Conservation (phyloP, 2,329 filamentous ascomycete genomes). For the Colletotrichum falcatum region DNA sequence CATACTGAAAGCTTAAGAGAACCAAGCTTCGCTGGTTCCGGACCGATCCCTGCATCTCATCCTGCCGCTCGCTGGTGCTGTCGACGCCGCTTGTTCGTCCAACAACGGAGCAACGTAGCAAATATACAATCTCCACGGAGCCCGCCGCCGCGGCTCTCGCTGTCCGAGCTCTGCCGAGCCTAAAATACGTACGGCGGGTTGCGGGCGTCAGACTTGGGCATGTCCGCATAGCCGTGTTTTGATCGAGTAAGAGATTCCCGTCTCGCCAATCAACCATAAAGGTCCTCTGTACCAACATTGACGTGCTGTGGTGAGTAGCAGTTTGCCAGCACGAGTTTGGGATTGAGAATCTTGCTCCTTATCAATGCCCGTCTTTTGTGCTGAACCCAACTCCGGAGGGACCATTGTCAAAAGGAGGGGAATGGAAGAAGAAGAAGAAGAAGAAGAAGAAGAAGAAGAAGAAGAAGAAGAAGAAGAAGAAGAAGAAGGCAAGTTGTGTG, state of each 20-base stretch:
- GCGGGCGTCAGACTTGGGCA: no score
- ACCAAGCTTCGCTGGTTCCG: conserved; percentile 35
- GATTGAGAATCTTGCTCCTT: background rate
- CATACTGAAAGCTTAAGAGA: background rate
- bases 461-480: background rate
- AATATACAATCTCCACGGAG: conserved; percentile 33
- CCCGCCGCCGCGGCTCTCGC: background rate
- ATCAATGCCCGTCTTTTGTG: background rate
- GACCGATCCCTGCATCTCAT: conserved; percentile 25
- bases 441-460: background rate
- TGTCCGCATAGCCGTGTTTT: conserved; percentile 7
- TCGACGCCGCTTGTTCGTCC: conserved; percentile 1
- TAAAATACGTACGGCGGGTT: no score
- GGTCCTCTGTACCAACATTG: background rate
- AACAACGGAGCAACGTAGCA: conserved; percentile 29
- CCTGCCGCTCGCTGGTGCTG: conserved; percentile 1
- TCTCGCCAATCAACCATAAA: conserved; percentile 13
- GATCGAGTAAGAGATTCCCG: conserved; percentile 29
- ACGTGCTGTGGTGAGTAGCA: background rate
- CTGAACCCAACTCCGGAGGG: background rate
- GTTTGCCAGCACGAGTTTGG: background rate
- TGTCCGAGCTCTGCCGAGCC: no score
- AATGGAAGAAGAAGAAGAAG: no score
- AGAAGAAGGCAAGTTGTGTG: conserved; percentile 20
- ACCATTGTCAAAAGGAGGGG: background rate